A percentile compares a stretch with the other conserved stretches of the same genome.
Conservation (phyloP, 2,329 filamentous ascomycete genomes). For the Stagonosporopsis rhizophila region DNA sequence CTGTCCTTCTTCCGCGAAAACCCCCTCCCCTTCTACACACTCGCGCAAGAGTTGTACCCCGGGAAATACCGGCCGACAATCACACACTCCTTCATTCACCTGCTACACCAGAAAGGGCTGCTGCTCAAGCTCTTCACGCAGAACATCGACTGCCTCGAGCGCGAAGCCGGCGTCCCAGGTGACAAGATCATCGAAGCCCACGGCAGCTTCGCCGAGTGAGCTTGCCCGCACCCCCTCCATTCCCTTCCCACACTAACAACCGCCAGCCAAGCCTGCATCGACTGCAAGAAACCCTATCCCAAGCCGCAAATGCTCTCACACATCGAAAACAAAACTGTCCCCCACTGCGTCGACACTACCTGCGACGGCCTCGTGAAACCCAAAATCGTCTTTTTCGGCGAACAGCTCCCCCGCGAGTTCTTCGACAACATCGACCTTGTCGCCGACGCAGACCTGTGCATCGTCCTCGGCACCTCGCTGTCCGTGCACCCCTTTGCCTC, state of each 20-base stretch:
- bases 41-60: conserved; percentile 91
- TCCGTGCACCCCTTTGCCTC: conserved; percentile 88
- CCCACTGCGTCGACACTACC: conserved; percentile 65
- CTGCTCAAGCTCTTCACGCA: conserved; percentile 92
- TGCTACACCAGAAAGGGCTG: conserved; percentile 80
- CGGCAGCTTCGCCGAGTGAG: conserved; percentile 78
- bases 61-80: conserved; percentile 88
- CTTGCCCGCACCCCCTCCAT: too few relatives aligned
- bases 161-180: conserved; percentile 80
- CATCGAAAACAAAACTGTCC: conserved; percentile 72
- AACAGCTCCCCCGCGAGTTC: conserved; percentile 72
- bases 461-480: conserved; percentile 89
- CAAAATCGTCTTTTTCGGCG: conserved; percentile 94
- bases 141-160: conserved; percentile 96
- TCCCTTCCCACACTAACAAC: conserved; percentile 3
- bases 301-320: conserved; percentile 75
- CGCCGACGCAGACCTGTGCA: conserved; percentile 72
- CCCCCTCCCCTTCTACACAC: conserved; percentile 87
- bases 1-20: conserved; percentile 86
- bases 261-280: conserved; percentile 80
- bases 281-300: conserved; percentile 77
- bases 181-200: conserved; percentile 91
- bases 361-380: conserved; percentile 89
- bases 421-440: conserved; percentile 63
- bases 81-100: conserved; percentile 84